Conservation (phyloP, 148 eudicot species). For the Pouteria glomerata region DNA sequence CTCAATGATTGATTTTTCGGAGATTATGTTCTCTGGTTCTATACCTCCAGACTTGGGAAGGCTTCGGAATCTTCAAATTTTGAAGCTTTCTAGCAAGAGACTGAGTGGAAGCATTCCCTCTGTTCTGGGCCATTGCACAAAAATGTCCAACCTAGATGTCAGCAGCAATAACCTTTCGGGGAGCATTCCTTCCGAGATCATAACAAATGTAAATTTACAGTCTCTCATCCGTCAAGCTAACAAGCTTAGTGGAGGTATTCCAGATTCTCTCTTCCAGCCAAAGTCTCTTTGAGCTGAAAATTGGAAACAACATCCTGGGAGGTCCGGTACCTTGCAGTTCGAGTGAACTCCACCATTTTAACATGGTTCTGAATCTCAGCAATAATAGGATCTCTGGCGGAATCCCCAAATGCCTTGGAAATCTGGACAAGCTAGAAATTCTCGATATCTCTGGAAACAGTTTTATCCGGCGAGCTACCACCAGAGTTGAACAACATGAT, state of each 20-base stretch:
- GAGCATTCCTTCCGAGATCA: constrained; percentile 11
- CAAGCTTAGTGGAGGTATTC: constrained; percentile 14
- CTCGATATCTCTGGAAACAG: constrained; percentile 19
- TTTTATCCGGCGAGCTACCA: constrained; percentile 17
- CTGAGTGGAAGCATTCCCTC: constrained; percentile 17
- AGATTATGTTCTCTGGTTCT: constrained; percentile 12
- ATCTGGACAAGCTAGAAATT: constrained; percentile 14
- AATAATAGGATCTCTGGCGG: constrained; percentile 16
- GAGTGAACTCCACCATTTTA: constrained; percentile 13
- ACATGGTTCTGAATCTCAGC: constrained; percentile 16
- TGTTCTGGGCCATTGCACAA: constrained; percentile 6
- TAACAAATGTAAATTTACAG: background rate
- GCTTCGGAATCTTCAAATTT: constrained; percentile 13
- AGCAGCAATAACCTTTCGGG: constrained; percentile 16
- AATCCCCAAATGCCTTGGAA: constrained; percentile 17
- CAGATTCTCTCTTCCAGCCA: constrained; percentile 17
- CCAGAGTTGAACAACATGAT: constrained; percentile 14
- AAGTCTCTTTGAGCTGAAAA: constrained; percentile 11
- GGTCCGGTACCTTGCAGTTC: constrained; percentile 18
- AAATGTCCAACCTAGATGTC: constrained; percentile 13
- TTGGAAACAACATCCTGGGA: constrained; percentile 22
- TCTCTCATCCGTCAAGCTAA: constrained; percentile 14
- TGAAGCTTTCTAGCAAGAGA: constrained; percentile 17
- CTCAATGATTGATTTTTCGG: constrained; percentile 14
- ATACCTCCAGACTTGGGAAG: constrained; percentile 18